These are phyloP conservation scores for Darksidea phi DNA, from an alignment of 495 filamentous ascomycete species.

Conservation along the genomic window DNA sequence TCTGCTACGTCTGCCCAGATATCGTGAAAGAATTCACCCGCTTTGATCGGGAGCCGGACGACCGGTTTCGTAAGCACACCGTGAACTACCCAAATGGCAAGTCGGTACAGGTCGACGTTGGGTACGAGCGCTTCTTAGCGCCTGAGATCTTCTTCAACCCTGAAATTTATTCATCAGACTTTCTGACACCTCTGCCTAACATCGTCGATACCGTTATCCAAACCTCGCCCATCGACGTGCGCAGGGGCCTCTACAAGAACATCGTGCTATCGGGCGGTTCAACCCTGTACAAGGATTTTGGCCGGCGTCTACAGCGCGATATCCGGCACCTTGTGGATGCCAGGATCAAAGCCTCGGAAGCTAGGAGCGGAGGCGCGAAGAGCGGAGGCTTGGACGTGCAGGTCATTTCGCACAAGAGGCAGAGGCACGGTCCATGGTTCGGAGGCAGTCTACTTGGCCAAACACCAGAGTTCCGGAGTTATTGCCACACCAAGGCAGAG, in stretches of 20 bases:
- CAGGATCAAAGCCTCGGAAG: slow-evolving; percentile 84
- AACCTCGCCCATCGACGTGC: slow-evolving; percentile 93
- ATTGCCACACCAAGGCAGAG: slow-evolving; percentile 96
- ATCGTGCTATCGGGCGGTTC: slow-evolving; percentile 97
- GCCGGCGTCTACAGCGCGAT: slow-evolving; percentile 89
- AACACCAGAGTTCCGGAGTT: slow-evolving; percentile 97
- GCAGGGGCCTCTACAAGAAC: slow-evolving; percentile 97
- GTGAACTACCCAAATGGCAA: slow-evolving; percentile 84
- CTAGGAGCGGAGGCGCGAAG: slow-evolving; percentile 78
- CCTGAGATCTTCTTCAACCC: slow-evolving; percentile 99
- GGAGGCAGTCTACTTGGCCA: slow-evolving; percentile 93
- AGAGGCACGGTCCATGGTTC: slow-evolving; percentile 97
- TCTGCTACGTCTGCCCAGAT: slow-evolving; percentile 96
- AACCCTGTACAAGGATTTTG: slow-evolving; percentile 97
- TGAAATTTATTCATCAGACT: slow-evolving; percentile 98
- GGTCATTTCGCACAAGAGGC: slow-evolving; percentile 93
- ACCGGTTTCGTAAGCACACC: slow-evolving; percentile 83
- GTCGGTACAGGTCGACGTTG: slow-evolving; percentile 82
- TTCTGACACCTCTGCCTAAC: slow-evolving; percentile 87
- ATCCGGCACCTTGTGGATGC: slow-evolving; percentile 93
- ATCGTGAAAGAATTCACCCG: slow-evolving; percentile 96
- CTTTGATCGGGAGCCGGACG: slow-evolving; percentile 82
- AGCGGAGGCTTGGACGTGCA: slow-evolving; percentile 89
- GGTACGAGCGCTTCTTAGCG: slow-evolving; percentile 96
- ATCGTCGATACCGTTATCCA: slow-evolving; percentile 97